A percentile compares a stretch with the other conserved stretches of the same genome.
Conservation (phyloP, 768 basidiomycete species). For the Multifurca ochricompacta region DNA sequence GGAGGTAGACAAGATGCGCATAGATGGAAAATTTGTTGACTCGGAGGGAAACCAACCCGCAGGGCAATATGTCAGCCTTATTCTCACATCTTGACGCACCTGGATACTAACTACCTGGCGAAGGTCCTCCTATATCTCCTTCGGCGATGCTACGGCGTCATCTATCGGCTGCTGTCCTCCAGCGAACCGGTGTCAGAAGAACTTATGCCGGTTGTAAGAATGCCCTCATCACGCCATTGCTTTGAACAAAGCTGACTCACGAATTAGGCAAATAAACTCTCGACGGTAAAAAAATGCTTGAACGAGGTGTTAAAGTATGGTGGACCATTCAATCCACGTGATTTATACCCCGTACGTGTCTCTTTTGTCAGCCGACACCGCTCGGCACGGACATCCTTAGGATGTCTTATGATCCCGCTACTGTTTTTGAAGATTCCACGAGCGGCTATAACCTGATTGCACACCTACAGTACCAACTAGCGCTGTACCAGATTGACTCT, state of each 20-base stretch:
- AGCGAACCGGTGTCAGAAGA: constrained; percentile 98
- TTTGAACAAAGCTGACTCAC: neutral
- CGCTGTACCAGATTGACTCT: constrained; percentile 90
- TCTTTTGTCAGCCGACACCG: neutral
- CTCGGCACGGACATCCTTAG: constrained; percentile 1
- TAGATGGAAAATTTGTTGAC: constrained; percentile 96
- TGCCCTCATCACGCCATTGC: neutral
- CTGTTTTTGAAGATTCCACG: neutral
- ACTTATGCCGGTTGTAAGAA: constrained; percentile 84
- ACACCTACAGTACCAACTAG: constrained; percentile 72
- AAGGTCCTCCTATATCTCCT: constrained; percentile 91
- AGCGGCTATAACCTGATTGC: constrained; percentile 4
- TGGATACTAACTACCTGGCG: constrained; percentile 3
- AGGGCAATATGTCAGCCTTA: constrained; percentile 81
- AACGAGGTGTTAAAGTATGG: constrained; percentile 96
- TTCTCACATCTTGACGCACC: neutral
- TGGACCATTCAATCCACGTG: constrained; percentile 84
- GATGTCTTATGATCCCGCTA: neutral
- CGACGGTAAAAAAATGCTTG: constrained; percentile 93
- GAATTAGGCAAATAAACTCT: constrained; percentile 84
- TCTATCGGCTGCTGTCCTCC: constrained; percentile 87
- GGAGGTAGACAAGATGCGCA: constrained; percentile 95
- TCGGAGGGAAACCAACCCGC: constrained; percentile 84
- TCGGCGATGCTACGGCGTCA: constrained; percentile 91
- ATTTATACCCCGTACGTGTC: constrained; percentile 79